Evolutionary conservation across 2,329 filamentous ascomycete genomes (phyloP).

Genomic region (Arthrobotrys megalospora): DNA sequence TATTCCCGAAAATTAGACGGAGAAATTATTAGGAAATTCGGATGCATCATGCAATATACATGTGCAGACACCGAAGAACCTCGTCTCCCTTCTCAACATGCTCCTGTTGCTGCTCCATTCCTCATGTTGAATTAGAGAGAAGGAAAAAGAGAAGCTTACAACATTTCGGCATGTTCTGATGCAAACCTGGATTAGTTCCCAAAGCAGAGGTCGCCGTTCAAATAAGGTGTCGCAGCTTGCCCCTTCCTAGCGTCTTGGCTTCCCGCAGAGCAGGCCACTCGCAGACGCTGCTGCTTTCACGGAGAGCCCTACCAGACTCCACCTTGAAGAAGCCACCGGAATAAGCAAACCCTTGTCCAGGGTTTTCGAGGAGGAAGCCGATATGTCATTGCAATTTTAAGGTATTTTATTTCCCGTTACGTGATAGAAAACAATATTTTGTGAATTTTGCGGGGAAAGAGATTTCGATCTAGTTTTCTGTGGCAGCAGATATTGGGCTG

Average conservation of each 20-base stretch:
- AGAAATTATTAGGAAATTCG: slow-evolving; percentile 26
- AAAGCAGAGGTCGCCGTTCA: slow-evolving; percentile 61
- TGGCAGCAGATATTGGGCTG: slow-evolving; percentile 23
- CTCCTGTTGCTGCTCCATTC: slow-evolving; percentile 17
- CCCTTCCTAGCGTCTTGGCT: slow-evolving; percentile 57
- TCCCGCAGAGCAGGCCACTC: slow-evolving; percentile 47
- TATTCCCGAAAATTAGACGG: slow-evolving; percentile 30
- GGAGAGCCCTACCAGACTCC: slow-evolving; percentile 43
- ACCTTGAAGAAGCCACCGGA: slow-evolving; percentile 14
- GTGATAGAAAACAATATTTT: slow-evolving; percentile 43
- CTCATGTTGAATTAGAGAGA: slow-evolving; percentile 7
- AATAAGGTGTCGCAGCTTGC: slow-evolving; percentile 60
- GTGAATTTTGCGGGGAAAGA: slow-evolving; percentile 52
- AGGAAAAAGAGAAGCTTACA: slow-evolving; percentile 17
- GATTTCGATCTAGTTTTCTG: slow-evolving; percentile 25
- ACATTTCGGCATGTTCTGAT: slow-evolving; percentile 44
- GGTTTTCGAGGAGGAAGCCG: slow-evolving; percentile 31
- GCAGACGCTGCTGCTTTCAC: slow-evolving; percentile 22
- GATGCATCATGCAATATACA: slow-evolving; percentile 32
- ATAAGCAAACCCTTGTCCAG: slow-evolving; percentile 38
- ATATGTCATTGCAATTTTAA: slow-evolving; percentile 39
- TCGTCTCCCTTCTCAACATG: slow-evolving; percentile 11
- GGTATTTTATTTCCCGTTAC: slow-evolving; percentile 54
- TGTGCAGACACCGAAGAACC: slow-evolving; percentile 10
- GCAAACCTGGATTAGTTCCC: slow-evolving; percentile 54